Evolutionary conservation across 441 rosid genomes (phyloP), one percentile per base, ranked within the genome.

Genomic region (Bocquillonia castaneifolia): DNA sequence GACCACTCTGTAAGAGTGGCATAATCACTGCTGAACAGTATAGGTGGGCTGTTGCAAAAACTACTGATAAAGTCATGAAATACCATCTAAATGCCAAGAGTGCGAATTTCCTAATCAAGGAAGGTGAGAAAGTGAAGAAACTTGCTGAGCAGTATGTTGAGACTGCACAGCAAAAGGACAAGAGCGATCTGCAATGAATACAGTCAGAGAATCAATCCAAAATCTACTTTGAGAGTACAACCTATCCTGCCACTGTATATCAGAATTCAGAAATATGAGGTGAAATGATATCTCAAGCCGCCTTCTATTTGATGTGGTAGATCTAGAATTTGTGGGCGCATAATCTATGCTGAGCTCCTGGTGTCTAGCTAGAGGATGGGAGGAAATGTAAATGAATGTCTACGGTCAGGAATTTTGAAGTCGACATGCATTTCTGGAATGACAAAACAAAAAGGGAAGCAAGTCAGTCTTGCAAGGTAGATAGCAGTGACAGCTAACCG

Each of bases 111-210:
- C 84, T 92, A 62, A 87, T 95, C 67, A 92, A 89, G 88, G 99
- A 92, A 84, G 99, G 95, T 28, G 99, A 90, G 79, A 92, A 90
- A 80, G 97, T 92, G 72, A 95, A 92, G 87, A 92, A 90, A 78
- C 97, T 92, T 14, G 96, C 99, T 0, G 96, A 92, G 81, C 95
- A 95, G 76, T 95, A 95, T n/a, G 82, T 86, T 6, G 96, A 95
- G 77, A 77, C 95, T 18, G 87, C 95, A 26, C 93, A 83, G 67
- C 83, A 82, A 66, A 88, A 85, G 83, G 85, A 71, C 51, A 86
- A 81, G 71, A 39, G 64, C 26, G 81, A 84, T 66, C 64, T 66
- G 4, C 31, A 5, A 28, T 63, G 62, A 72, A 37, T 5, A 34
- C 42, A 17, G 37, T 40, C 50, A 15, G 14, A 37, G 15, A 42